Evolutionary conservation across 2,329 filamentous ascomycete species (phyloP).

Genomic region (Cercospora citrullina): DNA sequence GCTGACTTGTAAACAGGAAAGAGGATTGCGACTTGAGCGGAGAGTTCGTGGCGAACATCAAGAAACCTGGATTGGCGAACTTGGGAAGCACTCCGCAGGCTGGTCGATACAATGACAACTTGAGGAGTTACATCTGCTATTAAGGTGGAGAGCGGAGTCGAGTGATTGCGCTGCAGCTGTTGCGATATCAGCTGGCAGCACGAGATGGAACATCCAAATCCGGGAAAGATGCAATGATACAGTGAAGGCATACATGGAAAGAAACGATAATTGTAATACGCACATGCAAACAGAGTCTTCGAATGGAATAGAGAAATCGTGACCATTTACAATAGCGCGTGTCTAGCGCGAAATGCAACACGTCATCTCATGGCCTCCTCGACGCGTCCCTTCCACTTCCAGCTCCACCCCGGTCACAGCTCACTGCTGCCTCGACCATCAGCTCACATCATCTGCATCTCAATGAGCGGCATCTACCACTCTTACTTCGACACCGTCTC

Average conservation of each 20-base stretch:
- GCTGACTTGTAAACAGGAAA: constrained; percentile 15
- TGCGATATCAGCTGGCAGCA: neutral
- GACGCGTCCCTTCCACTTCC: neutral
- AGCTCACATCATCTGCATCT: neutral
- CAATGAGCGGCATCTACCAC: constrained; percentile 11
- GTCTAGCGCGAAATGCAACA: neutral
- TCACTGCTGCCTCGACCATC: neutral
- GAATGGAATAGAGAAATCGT: neutral
- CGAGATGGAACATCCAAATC: too few species aligned
- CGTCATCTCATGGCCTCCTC: neutral
- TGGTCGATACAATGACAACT: constrained; percentile 22
- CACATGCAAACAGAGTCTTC: too few species aligned
- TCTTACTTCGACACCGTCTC: constrained; percentile 16
- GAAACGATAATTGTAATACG: neutral
- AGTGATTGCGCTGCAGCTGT: neutral
- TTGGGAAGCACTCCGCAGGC: constrained; percentile 13
- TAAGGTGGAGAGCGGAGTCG: neutral
- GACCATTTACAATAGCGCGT: constrained; percentile 1
- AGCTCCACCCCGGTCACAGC: neutral
- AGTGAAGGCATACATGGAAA: neutral
- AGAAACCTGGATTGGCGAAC: constrained; percentile 19
- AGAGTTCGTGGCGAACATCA: constrained; percentile 10
- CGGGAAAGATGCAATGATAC: neutral
- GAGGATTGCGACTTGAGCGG: constrained; percentile 18
- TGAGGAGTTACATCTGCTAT: constrained; percentile 26